Conservation (phyloP, 352 stramenopile genomes). For the Globisporangium iwayamae region DNA sequence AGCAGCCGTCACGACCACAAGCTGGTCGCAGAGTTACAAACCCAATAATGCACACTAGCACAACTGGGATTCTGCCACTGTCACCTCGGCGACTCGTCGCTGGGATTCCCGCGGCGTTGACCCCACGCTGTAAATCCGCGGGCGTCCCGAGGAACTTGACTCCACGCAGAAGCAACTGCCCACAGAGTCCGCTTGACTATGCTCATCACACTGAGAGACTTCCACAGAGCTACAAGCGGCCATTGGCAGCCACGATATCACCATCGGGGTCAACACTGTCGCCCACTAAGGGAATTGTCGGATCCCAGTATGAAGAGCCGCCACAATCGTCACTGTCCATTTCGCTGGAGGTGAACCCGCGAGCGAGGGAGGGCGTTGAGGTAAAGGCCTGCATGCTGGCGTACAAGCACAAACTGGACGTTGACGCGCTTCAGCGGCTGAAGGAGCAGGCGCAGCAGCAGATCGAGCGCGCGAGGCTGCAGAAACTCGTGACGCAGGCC, state of each 20-base stretch:
- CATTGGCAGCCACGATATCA: background rate
- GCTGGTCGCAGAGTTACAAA: background rate
- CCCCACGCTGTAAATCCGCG: slow-evolving; percentile 28
- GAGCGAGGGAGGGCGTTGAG: slow-evolving; percentile 54
- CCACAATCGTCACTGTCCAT: background rate
- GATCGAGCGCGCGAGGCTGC: slow-evolving; percentile 35
- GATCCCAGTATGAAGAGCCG: background rate
- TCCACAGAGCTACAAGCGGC: slow-evolving; percentile 5
- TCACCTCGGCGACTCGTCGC: slow-evolving; percentile 9
- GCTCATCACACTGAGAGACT: background rate
- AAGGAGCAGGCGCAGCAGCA: slow-evolving; percentile 31
- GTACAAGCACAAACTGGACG: slow-evolving; percentile 58
- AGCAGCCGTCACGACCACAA: slow-evolving; percentile 19
- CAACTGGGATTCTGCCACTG: background rate
- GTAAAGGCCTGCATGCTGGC: slow-evolving; percentile 67
- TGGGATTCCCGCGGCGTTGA: background rate
- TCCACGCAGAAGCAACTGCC: background rate
- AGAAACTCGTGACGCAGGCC: slow-evolving; percentile 37
- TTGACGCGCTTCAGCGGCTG: slow-evolving; percentile 48
- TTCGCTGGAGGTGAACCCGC: slow-evolving; percentile 24
- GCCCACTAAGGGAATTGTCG: background rate
- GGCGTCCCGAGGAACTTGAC: background rate
- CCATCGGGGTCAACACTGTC: background rate
- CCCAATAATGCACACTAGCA: background rate
- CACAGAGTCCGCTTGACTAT: background rate